Evolutionary conservation across 225 moss, liverwort and hornwort genomes (phyloP).

Genomic region (Anthoceros angustus): DNA sequence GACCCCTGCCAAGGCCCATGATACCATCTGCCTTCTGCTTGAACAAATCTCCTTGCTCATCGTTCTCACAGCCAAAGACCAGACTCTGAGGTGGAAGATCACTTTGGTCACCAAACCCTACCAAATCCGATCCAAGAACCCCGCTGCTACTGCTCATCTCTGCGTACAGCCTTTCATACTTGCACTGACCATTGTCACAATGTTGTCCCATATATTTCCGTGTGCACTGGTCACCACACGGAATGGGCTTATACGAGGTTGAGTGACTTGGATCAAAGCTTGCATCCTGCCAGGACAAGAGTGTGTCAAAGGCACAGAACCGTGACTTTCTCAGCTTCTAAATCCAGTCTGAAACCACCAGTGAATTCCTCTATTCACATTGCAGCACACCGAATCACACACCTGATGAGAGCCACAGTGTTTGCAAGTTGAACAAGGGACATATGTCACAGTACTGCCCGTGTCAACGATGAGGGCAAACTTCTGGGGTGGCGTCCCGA

Average conservation of each 20-base stretch:
- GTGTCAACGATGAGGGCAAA: conserved; percentile 92
- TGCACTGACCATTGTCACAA: conserved; percentile 60
- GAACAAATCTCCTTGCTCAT: conserved; percentile 68
- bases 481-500: conserved; percentile 72
- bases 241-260: conserved; percentile 39
- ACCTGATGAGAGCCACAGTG: conserved; percentile 86
- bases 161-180: conserved; percentile 64
- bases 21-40: conserved; percentile 81
- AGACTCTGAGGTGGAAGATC: conserved; percentile 40
- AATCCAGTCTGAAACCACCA: neutral
- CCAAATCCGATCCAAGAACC: conserved; percentile 43
- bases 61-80: conserved; percentile 78
- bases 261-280: conserved; percentile 72
- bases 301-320: neutral
- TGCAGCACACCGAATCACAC: neutral
- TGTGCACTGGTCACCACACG: conserved; percentile 18
- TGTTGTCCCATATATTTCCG: conserved; percentile 11
- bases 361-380: neutral
- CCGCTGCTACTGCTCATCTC: conserved; percentile 78
- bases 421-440: conserved; percentile 71
- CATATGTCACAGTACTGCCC: conserved; percentile 89
- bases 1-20: conserved; percentile 81
- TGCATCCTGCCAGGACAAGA: conserved; percentile 34
- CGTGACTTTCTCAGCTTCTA: neutral
- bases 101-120: conserved; percentile 48